Evolutionary conservation across 345 rosid genomes (phyloP), one percentile per base, ranked within the genome.

Genomic region (Cochlearia excelsa): DNA sequence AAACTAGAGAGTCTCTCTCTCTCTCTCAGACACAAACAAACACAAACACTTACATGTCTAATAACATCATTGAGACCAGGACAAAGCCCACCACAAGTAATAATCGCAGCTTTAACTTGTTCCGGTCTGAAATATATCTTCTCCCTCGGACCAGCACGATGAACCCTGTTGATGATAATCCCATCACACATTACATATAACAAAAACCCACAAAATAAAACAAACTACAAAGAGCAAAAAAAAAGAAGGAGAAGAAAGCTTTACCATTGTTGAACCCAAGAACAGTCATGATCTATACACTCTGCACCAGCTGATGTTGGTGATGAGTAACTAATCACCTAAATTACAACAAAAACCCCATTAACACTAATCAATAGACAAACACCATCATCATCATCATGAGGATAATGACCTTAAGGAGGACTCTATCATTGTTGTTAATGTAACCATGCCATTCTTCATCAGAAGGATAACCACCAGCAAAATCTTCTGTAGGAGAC

Each of bases 391-490:
- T 4, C 3, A 16, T 16, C 23, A 16, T 16, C 23, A 10, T 33
- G 7, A 37, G 23, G 23, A 16, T 16, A 16, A 43, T 38, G 2
- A 87, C 97, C 99, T 94, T 94, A 47, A 94, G 91, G 65, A 94
- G 96, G 16, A 94, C 93, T 44, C 97, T 75, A 35, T 94, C 97
- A 40, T 72, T 82, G 67, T 87, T 90, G 47, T 94, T 90, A 44
- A 94, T 90, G 73, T 94, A 90, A 39, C 99, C 96, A 52, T 90
- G 90, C 96, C 99, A 94, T 63, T 87, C 82, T 66, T 87, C 96
- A 67, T 94, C 97, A 10, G 95, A 85, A 0, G 97, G 97, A 53
- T 90, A 94, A 16, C 89, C 90, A 28, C 77, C 86, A 0, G 74
- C 79, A 54, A 87, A 85, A n/a, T 81, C 82, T 61, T 72, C 95